Conservation (phyloP, 495 filamentous ascomycete genomes). For the Penicillium parvum region DNA sequence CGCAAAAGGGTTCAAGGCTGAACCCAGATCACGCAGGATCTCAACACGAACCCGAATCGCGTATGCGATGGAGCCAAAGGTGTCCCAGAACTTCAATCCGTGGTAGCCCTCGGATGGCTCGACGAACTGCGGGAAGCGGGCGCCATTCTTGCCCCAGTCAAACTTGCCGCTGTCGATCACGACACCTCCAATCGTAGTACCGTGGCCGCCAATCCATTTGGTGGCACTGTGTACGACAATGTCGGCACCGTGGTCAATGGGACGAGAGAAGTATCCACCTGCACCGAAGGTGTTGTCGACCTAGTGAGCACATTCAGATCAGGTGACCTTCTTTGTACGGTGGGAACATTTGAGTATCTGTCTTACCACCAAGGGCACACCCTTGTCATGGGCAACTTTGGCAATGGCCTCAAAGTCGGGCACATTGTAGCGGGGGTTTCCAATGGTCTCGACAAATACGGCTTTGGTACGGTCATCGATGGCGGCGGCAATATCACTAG, state of each 20-base stretch:
- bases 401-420: slow-evolving; percentile 84
- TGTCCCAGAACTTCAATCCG: slow-evolving; percentile 96
- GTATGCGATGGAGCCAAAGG: slow-evolving; percentile 81
- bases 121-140: slow-evolving; percentile 89
- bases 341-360: background rate
- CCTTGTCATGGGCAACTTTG: slow-evolving; percentile 72
- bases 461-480: slow-evolving; percentile 97
- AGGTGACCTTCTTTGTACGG: too few species aligned
- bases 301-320: too few species aligned
- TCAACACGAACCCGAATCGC: slow-evolving; percentile 80
- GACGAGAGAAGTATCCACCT: slow-evolving; percentile 84
- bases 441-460: slow-evolving; percentile 94
- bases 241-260: slow-evolving; percentile 90
- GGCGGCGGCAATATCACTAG: slow-evolving; percentile 72
- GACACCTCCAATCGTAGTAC: slow-evolving; percentile 89
- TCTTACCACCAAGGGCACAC: slow-evolving; percentile 79
- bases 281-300: slow-evolving; percentile 98
- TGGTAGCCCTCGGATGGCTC: slow-evolving; percentile 94
- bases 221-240: slow-evolving; percentile 95
- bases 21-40: slow-evolving; percentile 83
- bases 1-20: slow-evolving; percentile 83
- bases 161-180: slow-evolving; percentile 93
- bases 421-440: slow-evolving; percentile 93
- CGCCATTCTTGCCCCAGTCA: slow-evolving; percentile 86
- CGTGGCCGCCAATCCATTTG: slow-evolving; percentile 98